Percentiles rank a stretch among this genome's conserved stretches.
phyloP scores from a whole-genome alignment of 2,329 filamentous ascomycete species.

The Sporothrix euskadiensis region DNA sequence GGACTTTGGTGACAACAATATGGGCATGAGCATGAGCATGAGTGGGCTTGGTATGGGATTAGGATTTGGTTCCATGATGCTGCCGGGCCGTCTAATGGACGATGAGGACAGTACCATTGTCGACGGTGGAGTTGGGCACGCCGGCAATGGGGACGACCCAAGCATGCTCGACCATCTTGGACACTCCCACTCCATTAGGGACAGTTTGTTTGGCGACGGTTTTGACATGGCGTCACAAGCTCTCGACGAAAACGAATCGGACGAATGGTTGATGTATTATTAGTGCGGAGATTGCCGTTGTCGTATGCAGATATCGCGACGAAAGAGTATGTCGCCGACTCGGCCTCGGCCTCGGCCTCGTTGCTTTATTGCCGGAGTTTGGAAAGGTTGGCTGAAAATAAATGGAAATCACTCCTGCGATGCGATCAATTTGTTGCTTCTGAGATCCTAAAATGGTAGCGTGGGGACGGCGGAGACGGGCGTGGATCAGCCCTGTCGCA shows the following conservation, averaged over 20 bases:
- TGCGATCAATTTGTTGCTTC: background rate
- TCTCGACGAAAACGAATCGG: constrained; percentile 12
- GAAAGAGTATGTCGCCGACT: background rate
- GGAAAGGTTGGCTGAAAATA: background rate
- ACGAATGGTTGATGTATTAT: constrained; percentile 20
- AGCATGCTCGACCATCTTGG: background rate
- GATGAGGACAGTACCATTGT: background rate
- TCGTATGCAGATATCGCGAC: background rate
- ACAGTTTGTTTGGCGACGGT: background rate
- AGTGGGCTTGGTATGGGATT: background rate
- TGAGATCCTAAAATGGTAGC: background rate
- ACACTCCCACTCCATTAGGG: background rate
- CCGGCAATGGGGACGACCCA: background rate
- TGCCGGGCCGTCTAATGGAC: background rate
- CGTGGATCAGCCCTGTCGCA: background rate
- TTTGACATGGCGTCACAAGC: background rate
- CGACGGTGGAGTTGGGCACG: background rate
- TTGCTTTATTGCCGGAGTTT: background rate
- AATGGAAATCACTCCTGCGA: background rate
- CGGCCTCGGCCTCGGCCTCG: background rate
- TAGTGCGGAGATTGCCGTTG: background rate
- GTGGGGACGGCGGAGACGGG: background rate
- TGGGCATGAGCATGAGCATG: background rate
- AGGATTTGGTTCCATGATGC: background rate
- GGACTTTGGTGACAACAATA: background rate